Conservation (phyloP, 2,329 filamentous ascomycete species). For the Trichocomaceae sp. region DNA sequence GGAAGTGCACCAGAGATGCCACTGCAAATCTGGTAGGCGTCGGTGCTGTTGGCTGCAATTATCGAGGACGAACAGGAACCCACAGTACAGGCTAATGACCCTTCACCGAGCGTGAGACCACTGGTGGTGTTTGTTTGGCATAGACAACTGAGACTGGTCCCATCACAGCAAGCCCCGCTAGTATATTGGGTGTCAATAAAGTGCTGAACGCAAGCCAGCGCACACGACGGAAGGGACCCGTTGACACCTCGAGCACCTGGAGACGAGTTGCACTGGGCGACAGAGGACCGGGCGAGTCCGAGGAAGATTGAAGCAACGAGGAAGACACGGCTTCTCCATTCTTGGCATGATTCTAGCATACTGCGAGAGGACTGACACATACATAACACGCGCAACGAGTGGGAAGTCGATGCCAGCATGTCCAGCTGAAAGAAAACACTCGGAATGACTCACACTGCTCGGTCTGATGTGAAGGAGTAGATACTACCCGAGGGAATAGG, state of each 20-base stretch:
- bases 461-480: slow-evolving; percentile 7
- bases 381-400: background rate
- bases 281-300: slow-evolving; percentile 20
- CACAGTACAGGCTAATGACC: slow-evolving; percentile 59
- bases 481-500: slow-evolving; percentile 11
- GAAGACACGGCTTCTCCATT: slow-evolving; percentile 22
- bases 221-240: slow-evolving; percentile 50
- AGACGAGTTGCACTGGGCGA: slow-evolving; percentile 15
- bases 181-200: slow-evolving; percentile 59
- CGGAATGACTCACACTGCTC: slow-evolving; percentile 13
- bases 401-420: background rate
- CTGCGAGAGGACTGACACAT: slow-evolving; percentile 23
- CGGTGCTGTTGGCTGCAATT: slow-evolving; percentile 30
- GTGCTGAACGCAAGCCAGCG: slow-evolving; percentile 53
- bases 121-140: slow-evolving; percentile 54
- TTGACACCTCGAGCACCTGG: background rate
- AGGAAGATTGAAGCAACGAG: slow-evolving; percentile 18
- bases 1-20: slow-evolving; percentile 29
- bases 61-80: slow-evolving; percentile 50
- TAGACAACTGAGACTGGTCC: slow-evolving; percentile 55
- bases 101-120: slow-evolving; percentile 67
- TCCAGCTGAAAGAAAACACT: background rate
- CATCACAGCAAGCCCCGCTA: slow-evolving; percentile 42
- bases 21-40: slow-evolving; percentile 52
- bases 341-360: slow-evolving; percentile 28